These are phyloP conservation scores for Russula abietina DNA, from an alignment of 768 basidiomycete genomes.

Conservation along the genomic window DNA sequence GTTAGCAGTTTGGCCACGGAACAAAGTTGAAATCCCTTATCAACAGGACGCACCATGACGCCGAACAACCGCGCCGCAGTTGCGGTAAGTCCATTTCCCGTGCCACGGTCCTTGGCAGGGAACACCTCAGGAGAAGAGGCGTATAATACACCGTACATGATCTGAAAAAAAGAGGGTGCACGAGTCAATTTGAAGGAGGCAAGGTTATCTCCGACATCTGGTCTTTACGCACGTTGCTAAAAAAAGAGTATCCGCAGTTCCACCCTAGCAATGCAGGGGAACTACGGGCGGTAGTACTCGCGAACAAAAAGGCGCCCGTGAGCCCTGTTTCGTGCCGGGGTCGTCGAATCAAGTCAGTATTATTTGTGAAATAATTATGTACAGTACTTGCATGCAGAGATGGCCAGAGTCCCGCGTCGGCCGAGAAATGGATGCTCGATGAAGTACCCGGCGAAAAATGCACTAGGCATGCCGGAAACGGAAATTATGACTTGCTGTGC, in stretches of 20 bases:
- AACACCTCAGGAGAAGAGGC: slow-evolving; percentile 66
- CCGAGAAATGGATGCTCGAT: slow-evolving; percentile 62
- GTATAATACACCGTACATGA: slow-evolving; percentile 74
- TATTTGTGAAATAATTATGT: slow-evolving; percentile 16
- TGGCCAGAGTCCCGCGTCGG: slow-evolving; percentile 57
- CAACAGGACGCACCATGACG: slow-evolving; percentile 46
- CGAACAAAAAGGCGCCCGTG: slow-evolving; percentile 71
- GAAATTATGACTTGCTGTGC: slow-evolving; percentile 63
- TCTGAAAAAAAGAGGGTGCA: slow-evolving; percentile 31
- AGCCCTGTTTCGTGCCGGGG: slow-evolving; percentile 47
- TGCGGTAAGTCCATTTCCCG: slow-evolving; percentile 60
- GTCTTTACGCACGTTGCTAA: slow-evolving; percentile 43
- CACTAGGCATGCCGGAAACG: slow-evolving; percentile 44
- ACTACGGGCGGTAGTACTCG: slow-evolving; percentile 65
- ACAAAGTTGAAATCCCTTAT: too few relatives aligned
- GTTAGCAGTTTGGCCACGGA: too few relatives aligned
- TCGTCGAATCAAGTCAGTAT: slow-evolving; percentile 39
- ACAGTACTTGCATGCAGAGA: slow-evolving; percentile 50
- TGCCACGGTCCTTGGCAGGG: slow-evolving; percentile 66
- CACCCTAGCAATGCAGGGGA: slow-evolving; percentile 66
- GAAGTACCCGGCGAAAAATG: slow-evolving; percentile 63
- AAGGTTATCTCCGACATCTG: neutral
- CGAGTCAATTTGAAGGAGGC: slow-evolving; percentile 1
- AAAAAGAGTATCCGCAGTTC: slow-evolving; percentile 74
- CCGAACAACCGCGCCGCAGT: slow-evolving; percentile 61